A percentile compares a stretch with the other conserved stretches of the same genome.
These are phyloP conservation scores for Colletotrichum sp. DNA, from an alignment of 2,329 filamentous ascomycete species.

Conservation along the genomic window DNA sequence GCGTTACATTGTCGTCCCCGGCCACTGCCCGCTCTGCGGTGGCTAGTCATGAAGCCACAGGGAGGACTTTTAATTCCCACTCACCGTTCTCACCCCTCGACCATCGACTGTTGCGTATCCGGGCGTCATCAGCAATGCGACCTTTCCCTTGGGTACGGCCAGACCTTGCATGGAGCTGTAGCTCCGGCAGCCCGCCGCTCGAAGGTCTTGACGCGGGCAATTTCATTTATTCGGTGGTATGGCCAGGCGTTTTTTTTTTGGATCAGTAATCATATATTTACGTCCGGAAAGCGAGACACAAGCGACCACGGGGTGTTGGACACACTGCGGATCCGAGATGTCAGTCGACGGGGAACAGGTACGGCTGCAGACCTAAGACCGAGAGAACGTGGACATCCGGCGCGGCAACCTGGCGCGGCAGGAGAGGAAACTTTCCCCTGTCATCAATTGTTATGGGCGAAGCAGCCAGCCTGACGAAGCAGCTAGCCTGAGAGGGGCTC, in stretches of 20 bases:
- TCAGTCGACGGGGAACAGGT: background rate
- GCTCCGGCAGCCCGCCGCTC: too few relatives aligned
- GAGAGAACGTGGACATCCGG: background rate
- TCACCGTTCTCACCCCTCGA: background rate
- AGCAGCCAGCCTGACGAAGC: background rate
- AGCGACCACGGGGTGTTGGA: background rate
- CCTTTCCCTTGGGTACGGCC: background rate
- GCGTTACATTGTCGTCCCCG: conserved; percentile 73
- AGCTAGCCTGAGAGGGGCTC: background rate
- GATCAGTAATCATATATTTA: background rate
- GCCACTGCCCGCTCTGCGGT: conserved; percentile 57
- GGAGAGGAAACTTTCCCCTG: background rate
- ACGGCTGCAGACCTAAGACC: too few relatives aligned
- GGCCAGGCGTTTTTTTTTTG: background rate
- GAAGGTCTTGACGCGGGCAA: background rate
- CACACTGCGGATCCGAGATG: background rate
- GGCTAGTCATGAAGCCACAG: conserved; percentile 26
- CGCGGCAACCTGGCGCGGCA: background rate
- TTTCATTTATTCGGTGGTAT: background rate
- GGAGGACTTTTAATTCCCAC: background rate
- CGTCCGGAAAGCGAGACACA: background rate
- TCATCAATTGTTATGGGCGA: background rate
- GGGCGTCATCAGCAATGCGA: background rate
- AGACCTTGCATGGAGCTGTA: background rate
- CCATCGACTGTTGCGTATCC: background rate